A percentile compares a stretch with the other conserved stretches of the same genome.
These are phyloP conservation scores for Sporothrix dimorphospora DNA, from an alignment of 2,329 filamentous ascomycete species.

Conservation along the genomic window DNA sequence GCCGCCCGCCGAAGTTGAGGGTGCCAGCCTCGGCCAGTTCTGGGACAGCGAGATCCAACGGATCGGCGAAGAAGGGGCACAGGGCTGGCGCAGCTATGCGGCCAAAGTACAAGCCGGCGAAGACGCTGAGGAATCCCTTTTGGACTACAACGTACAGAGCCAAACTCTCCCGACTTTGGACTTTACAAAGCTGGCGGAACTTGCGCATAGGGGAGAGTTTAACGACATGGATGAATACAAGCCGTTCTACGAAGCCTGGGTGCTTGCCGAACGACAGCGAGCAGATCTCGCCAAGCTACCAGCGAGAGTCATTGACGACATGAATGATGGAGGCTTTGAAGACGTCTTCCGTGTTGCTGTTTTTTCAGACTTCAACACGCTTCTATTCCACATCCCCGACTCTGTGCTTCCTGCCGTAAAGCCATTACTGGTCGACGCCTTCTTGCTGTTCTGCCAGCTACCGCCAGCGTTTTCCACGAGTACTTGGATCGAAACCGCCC, in stretches of 20 bases:
- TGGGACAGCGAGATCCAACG: slow-evolving; percentile 86
- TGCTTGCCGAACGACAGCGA: slow-evolving; percentile 56
- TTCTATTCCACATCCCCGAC: slow-evolving; percentile 46
- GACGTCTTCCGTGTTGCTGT: slow-evolving; percentile 84
- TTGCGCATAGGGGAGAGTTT: slow-evolving; percentile 34
- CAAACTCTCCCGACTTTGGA: slow-evolving; percentile 27
- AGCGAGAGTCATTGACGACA: slow-evolving; percentile 74
- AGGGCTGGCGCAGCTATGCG: slow-evolving; percentile 68
- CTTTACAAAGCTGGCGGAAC: neutral
- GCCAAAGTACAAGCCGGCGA: slow-evolving; percentile 39
- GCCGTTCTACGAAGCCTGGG: slow-evolving; percentile 54
- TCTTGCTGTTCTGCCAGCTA: slow-evolving; percentile 68
- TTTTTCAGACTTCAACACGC: slow-evolving; percentile 62
- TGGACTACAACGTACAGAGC: slow-evolving; percentile 2
- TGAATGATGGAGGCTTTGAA: slow-evolving; percentile 72
- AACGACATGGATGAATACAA: slow-evolving; percentile 28
- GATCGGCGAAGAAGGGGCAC: slow-evolving; percentile 72
- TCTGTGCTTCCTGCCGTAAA: slow-evolving; percentile 42
- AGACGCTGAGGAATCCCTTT: slow-evolving; percentile 22
- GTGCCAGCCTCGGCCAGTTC: slow-evolving; percentile 55
- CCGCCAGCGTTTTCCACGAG: slow-evolving; percentile 51
- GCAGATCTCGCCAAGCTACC: slow-evolving; percentile 59
- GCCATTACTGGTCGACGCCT: slow-evolving; percentile 65
- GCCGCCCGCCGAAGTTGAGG: slow-evolving; percentile 43
- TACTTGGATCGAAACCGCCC: slow-evolving; percentile 43